A percentile compares a stretch with the other conserved stretches of the same genome.
Evolutionary conservation across 768 basidiomycete genomes (phyloP).

Genomic region (Auricularia sp.): DNA sequence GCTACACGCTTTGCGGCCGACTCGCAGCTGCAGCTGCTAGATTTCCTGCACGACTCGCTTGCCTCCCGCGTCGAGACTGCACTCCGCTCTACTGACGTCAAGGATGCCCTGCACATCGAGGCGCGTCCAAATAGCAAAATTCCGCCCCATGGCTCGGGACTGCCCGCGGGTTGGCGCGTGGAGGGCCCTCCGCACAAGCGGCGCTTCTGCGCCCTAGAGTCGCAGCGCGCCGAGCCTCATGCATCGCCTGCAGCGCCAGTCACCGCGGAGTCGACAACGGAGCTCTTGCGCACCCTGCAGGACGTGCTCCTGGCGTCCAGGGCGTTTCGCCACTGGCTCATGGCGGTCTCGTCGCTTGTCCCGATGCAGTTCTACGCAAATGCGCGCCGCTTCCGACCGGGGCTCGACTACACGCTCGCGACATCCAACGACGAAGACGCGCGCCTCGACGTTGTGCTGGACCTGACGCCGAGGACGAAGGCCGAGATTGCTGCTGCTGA

Average conservation of each 20-base stretch:
- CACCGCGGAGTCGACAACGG: constrained; percentile 25
- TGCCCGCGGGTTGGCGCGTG: constrained; percentile 47
- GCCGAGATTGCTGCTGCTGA: constrained; percentile 21
- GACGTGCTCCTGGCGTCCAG: constrained; percentile 65
- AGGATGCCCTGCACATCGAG: constrained; percentile 47
- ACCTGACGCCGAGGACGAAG: constrained; percentile 54
- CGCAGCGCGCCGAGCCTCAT: constrained; percentile 2
- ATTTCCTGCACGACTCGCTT: constrained; percentile 66
- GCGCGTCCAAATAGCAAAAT: constrained; percentile 35
- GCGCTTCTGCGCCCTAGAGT: constrained; percentile 69
- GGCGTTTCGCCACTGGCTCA: constrained; percentile 89
- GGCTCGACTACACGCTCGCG: constrained; percentile 90
- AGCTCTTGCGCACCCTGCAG: constrained; percentile 55
- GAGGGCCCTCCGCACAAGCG: constrained; percentile 91
- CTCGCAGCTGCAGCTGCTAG: constrained; percentile 80
- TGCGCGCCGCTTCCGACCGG: constrained; percentile 82
- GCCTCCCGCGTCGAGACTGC: constrained; percentile 56
- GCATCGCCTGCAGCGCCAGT: constrained; percentile 38
- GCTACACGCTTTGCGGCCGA: constrained; percentile 74
- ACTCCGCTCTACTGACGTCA: constrained; percentile 50
- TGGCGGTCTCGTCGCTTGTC: constrained; percentile 57
- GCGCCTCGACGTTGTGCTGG: constrained; percentile 76
- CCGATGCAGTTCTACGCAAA: constrained; percentile 65
- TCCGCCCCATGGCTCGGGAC: constrained; percentile 60
- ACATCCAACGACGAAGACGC: constrained; percentile 75